Conservation (phyloP, 2,329 filamentous ascomycete species). For the Sordariomycetes sp. region DNA sequence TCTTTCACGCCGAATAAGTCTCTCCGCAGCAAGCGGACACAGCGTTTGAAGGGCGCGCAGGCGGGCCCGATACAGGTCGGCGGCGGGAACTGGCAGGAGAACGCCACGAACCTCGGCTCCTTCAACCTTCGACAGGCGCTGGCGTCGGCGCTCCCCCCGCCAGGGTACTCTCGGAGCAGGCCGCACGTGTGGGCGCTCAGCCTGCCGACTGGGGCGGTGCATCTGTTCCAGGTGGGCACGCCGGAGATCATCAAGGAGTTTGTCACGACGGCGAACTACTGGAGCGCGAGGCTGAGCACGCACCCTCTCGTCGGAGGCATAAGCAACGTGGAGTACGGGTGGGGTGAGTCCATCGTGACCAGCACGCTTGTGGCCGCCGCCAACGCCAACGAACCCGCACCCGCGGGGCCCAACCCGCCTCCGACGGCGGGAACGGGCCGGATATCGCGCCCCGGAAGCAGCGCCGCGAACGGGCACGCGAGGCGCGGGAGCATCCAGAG, state of each 20-base stretch:
- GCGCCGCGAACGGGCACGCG: constrained; percentile 19
- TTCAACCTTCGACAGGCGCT: constrained; percentile 87
- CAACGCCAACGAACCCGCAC: constrained; percentile 28
- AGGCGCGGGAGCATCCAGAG: constrained; percentile 32
- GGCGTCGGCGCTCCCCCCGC: constrained; percentile 76
- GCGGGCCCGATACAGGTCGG: constrained; percentile 55
- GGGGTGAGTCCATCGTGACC: constrained; percentile 74
- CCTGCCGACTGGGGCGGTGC: constrained; percentile 82
- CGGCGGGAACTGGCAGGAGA: constrained; percentile 96
- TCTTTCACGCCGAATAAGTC: constrained; percentile 81
- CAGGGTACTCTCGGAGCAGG: constrained; percentile 81
- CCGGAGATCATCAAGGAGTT: constrained; percentile 92
- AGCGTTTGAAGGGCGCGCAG: constrained; percentile 35
- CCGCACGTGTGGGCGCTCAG: constrained; percentile 92
- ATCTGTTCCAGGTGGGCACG: constrained; percentile 96
- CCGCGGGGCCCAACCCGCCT: constrained; percentile 10
- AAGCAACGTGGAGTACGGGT: constrained; percentile 95
- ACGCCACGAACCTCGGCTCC: constrained; percentile 76
- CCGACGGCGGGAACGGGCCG: constrained; percentile 9
- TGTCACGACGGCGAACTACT: constrained; percentile 90
- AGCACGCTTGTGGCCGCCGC: constrained; percentile 35
- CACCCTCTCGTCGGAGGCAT: constrained; percentile 87
- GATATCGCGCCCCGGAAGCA: constrained; percentile 35
- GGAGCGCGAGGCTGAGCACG: constrained; percentile 88
- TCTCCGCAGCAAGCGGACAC: constrained; percentile 38